Conservation (phyloP, 164 flowering plant genomes). For the Sedum album region DNA sequence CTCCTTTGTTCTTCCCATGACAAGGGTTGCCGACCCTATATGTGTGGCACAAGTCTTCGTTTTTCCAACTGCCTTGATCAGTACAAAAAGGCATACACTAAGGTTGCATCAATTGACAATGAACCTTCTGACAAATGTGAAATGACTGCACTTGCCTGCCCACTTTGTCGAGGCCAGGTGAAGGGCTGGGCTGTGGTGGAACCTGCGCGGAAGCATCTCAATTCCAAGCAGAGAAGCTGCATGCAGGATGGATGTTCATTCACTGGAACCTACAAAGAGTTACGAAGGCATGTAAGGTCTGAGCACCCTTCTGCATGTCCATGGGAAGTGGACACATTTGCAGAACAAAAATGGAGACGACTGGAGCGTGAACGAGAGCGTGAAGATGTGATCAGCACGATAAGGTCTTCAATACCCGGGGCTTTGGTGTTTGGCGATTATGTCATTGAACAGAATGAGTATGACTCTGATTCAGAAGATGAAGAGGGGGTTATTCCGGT, state of each 20-base stretch:
- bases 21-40: slow-evolving; percentile 26
- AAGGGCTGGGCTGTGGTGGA: slow-evolving; percentile 17
- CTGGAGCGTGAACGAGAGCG: slow-evolving; percentile 2
- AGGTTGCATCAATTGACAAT: not conserved
- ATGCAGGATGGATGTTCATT: slow-evolving; percentile 17
- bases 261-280: slow-evolving; percentile 8
- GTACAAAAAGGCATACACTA: not conserved
- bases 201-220: slow-evolving; percentile 22
- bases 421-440: slow-evolving; percentile 45
- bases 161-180: slow-evolving; percentile 27
- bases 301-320: slow-evolving; percentile 7
- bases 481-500: slow-evolving; percentile 5
- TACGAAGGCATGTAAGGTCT: slow-evolving; percentile 10
- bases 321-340: not conserved
- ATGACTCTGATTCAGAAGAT: slow-evolving; percentile 21
- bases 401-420: slow-evolving; percentile 37
- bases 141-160: slow-evolving; percentile 16
- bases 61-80: slow-evolving; percentile 9
- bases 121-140: not conserved
- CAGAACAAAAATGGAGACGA: slow-evolving; percentile 4
- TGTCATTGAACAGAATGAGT: slow-evolving; percentile 30
- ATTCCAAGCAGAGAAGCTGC: slow-evolving; percentile 24
- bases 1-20: slow-evolving; percentile 22
- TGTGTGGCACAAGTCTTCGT: slow-evolving; percentile 24
- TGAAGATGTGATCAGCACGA: slow-evolving; percentile 4